phyloP scores from a whole-genome alignment of 805 yeast species.

The Yamadazyma takamatsuzukensis region DNA sequence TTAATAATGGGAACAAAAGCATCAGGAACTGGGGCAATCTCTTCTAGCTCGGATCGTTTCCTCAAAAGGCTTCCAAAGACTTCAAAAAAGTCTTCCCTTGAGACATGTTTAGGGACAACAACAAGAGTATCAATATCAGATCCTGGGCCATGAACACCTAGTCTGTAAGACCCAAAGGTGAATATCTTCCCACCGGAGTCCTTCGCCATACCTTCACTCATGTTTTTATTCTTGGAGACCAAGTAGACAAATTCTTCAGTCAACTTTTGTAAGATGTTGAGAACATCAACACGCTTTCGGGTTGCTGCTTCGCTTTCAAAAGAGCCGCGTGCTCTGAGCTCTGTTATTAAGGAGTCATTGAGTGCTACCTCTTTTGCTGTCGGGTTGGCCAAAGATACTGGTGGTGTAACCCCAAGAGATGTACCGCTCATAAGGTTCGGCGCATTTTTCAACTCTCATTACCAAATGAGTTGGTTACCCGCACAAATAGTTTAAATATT shows the following conservation, averaged over 20 bases:
- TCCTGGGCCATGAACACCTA: constrained; percentile 98
- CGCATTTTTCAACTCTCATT: background rate
- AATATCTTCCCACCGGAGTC: constrained; percentile 99
- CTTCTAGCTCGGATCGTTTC: constrained; percentile 78
- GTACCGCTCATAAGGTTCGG: constrained; percentile 10
- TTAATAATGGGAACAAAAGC: constrained; percentile 97
- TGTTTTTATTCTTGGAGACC: constrained; percentile 77
- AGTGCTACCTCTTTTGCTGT: constrained; percentile 72
- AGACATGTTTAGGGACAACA: constrained; percentile 95
- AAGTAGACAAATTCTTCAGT: constrained; percentile 77
- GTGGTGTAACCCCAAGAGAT: constrained; percentile 68
- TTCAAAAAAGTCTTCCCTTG: constrained; percentile 83
- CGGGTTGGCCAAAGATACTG: constrained; percentile 83
- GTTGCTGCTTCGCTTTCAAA: constrained; percentile 88
- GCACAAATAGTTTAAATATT: background rate
- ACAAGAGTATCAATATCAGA: constrained; percentile 95
- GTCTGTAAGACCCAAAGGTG: constrained; percentile 88
- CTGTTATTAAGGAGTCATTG: constrained; percentile 74
- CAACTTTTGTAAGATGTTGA: constrained; percentile 66
- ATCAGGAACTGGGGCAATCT: constrained; percentile 90
- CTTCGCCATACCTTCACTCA: constrained; percentile 95
- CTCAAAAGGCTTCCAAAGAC: constrained; percentile 72
- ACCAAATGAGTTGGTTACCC: background rate
- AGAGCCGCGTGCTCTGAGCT: constrained; percentile 77
- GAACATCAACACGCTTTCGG: constrained; percentile 70